Conservation (phyloP, 441 rosid species). For the Syzygium syzygioides region DNA sequence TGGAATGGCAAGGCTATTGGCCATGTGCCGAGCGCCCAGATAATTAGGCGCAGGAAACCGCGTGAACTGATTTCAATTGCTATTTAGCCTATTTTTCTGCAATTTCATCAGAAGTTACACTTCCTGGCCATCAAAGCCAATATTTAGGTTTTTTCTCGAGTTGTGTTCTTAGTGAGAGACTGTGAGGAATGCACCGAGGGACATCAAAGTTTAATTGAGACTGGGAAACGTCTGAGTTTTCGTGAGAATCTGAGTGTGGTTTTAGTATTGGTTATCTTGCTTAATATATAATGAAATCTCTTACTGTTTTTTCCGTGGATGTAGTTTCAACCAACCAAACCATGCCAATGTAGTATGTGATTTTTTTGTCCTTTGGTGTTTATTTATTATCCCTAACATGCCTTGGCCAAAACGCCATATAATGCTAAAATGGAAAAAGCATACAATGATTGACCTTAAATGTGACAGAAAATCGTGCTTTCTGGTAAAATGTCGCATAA, state of each 20-base stretch:
- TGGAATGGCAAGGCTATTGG: background rate
- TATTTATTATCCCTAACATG: background rate
- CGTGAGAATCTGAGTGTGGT: background rate
- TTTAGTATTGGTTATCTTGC: background rate
- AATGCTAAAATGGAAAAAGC: background rate
- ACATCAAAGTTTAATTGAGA: background rate
- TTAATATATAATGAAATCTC: background rate
- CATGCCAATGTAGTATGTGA: background rate
- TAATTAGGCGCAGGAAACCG: background rate
- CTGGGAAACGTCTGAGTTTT: background rate
- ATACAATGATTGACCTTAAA: background rate
- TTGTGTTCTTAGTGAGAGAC: background rate
- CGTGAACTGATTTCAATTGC: background rate
- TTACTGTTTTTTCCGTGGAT: rapidly evolving
- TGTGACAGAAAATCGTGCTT: background rate
- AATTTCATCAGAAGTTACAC: background rate
- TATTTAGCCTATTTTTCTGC: background rate
- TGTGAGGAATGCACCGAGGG: background rate
- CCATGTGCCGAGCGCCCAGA: background rate
- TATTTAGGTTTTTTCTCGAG: background rate
- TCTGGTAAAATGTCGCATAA: background rate
- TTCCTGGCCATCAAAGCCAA: background rate
- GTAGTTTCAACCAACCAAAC: background rate
- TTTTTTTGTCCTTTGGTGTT: background rate
- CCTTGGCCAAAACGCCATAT: background rate